A percentile compares a stretch with the other conserved stretches of the same genome.
These are phyloP conservation scores for Coemansia sp. DNA, from an alignment of 192 early-diverging fungal genomes.

Conservation along the genomic window DNA sequence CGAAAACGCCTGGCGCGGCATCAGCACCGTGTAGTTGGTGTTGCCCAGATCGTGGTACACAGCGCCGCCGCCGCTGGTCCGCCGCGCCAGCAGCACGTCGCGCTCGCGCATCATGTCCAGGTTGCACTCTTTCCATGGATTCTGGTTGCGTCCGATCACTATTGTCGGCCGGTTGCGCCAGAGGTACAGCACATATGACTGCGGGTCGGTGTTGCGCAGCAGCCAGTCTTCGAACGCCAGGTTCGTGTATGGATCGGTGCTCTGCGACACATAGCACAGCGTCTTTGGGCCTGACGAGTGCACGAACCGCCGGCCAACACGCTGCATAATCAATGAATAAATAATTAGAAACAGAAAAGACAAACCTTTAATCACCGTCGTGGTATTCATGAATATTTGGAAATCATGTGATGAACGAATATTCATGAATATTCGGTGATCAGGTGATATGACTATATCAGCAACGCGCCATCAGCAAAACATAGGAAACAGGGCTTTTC, in stretches of 20 bases:
- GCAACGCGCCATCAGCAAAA: no score
- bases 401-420: no score
- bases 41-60: constrained; percentile 98
- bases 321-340: background rate
- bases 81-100: constrained; percentile 78
- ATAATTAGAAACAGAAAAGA: no score
- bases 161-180: constrained; percentile 87
- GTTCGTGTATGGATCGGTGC: constrained; percentile 49
- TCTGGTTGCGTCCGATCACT: constrained; percentile 97
- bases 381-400: no score
- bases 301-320: background rate
- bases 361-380: no score
- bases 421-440: no score
- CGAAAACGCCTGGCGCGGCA: constrained; percentile 83
- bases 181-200: constrained; percentile 72
- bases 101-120: constrained; percentile 63
- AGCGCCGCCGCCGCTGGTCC: constrained; percentile 89
- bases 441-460: no score
- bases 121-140: constrained; percentile 96
- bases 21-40: constrained; percentile 90
- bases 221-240: constrained; percentile 61
- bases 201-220: constrained; percentile 69
- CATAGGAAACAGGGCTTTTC: no score
- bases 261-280: constrained; percentile 39
- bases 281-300: constrained; percentile 10